Percentiles rank a stretch among this genome's conserved stretches.
These are phyloP conservation scores for Pelargonium citronellum DNA, from an alignment of 441 rosid species.

Conservation along the genomic window DNA sequence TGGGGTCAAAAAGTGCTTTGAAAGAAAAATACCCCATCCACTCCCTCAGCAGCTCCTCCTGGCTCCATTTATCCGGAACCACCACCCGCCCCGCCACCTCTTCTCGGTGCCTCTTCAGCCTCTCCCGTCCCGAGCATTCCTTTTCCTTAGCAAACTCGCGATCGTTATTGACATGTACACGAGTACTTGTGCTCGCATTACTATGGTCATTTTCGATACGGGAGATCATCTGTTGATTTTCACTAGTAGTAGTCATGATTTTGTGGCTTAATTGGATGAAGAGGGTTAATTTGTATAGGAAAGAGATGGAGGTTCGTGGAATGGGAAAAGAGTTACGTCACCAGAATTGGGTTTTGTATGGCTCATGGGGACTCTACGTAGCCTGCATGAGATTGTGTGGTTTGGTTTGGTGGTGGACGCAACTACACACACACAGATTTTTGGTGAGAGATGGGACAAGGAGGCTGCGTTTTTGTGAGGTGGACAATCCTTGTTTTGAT, in stretches of 20 bases:
- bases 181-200: background rate
- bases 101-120: constrained; percentile 55
- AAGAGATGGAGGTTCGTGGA: background rate
- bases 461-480: background rate
- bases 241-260: background rate
- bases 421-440: background rate
- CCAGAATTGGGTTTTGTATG: background rate
- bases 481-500: background rate
- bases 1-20: constrained; percentile 44
- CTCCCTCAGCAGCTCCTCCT: constrained; percentile 52
- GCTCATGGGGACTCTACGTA: background rate
- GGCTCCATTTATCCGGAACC: constrained; percentile 67
- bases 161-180: no score
- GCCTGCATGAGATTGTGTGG: background rate
- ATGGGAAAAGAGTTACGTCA: no score
- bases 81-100: constrained; percentile 52
- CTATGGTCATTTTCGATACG: background rate
- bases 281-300: background rate
- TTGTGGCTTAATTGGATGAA: background rate
- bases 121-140: constrained; percentile 39
- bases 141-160: background rate
- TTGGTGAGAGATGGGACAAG: background rate
- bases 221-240: background rate
- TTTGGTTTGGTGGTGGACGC: constrained; percentile 1
- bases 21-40: constrained; percentile 63